phyloP scores from a whole-genome alignment of 2,329 filamentous ascomycete genomes.

The Aspergillus jensenii region DNA sequence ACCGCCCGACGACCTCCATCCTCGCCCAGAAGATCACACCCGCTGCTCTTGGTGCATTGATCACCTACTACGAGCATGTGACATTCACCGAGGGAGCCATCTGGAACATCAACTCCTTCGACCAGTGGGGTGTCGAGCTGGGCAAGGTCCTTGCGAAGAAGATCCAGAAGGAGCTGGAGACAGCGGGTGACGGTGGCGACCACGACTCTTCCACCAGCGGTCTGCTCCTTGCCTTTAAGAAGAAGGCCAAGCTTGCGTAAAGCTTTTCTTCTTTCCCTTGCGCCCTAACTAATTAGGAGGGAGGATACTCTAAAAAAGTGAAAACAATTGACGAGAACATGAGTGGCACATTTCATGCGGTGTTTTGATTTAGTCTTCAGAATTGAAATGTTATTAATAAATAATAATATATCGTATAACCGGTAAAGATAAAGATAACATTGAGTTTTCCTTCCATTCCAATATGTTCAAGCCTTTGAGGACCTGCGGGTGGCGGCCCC shows the following conservation, averaged over 20 bases:
- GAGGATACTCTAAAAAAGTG: background rate
- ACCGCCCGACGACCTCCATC: constrained; percentile 94
- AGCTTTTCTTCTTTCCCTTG: background rate
- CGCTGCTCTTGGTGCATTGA: constrained; percentile 86
- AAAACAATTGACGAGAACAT: constrained; percentile 20
- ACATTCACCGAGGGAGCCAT: constrained; percentile 97
- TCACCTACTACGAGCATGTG: constrained; percentile 98
- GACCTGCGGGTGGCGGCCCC: background rate
- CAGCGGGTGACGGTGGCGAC: constrained; percentile 63
- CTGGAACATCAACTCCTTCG: constrained; percentile 99
- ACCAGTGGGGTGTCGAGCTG: constrained; percentile 99
- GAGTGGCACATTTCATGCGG: constrained; percentile 18
- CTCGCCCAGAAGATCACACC: constrained; percentile 92
- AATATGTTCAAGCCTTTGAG: background rate
- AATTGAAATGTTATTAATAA: constrained; percentile 1
- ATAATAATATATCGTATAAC: background rate
- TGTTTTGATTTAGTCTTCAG: constrained; percentile 4
- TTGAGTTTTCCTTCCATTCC: background rate
- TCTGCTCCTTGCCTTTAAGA: constrained; percentile 90
- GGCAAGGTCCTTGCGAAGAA: constrained; percentile 96
- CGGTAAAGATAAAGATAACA: background rate
- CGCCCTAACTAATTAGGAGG: background rate
- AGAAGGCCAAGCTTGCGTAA: constrained; percentile 56
- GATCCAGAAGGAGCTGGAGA: constrained; percentile 80
- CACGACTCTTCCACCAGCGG: constrained; percentile 90